These are phyloP conservation scores for Rhizophagus prolifer DNA, from an alignment of 192 early-diverging fungal genomes.

Conservation along the genomic window DNA sequence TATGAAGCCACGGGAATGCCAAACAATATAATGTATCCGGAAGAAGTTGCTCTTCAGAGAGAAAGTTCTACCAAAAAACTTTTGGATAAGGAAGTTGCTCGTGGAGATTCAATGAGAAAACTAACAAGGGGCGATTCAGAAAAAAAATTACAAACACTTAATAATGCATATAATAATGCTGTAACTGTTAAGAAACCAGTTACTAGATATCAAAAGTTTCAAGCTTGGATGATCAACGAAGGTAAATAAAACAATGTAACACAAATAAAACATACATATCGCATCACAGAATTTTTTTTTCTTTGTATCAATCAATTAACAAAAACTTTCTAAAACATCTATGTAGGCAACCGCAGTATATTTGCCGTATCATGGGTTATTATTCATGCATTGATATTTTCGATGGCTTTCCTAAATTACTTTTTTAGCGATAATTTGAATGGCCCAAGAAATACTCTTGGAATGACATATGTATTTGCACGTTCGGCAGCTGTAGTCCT, in stretches of 20 bases:
- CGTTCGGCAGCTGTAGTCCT: slow-evolving; percentile 66
- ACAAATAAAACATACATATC: neutral
- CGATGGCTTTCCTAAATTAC: slow-evolving; percentile 63
- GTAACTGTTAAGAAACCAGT: slow-evolving; percentile 1
- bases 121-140: slow-evolving; percentile 6
- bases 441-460: slow-evolving; percentile 48
- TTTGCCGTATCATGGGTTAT: slow-evolving; percentile 56
- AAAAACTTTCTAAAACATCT: neutral
- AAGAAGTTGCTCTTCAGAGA: slow-evolving; percentile 19
- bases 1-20: neutral
- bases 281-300: neutral
- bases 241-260: slow-evolving; percentile 29
- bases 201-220: slow-evolving; percentile 32
- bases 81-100: neutral
- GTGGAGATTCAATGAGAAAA: slow-evolving; percentile 5
- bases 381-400: slow-evolving; percentile 56
- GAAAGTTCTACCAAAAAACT: neutral
- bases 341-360: slow-evolving; percentile 39
- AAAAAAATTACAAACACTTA: neutral
- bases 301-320: too few relatives aligned
- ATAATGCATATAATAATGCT: neutral
- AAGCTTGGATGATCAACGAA: slow-evolving; percentile 52
- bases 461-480: slow-evolving; percentile 56
- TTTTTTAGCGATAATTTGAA: slow-evolving; percentile 55
- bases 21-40: neutral